phyloP scores from a whole-genome alignment of 306 rosid genomes.

The Malus asiatica region DNA sequence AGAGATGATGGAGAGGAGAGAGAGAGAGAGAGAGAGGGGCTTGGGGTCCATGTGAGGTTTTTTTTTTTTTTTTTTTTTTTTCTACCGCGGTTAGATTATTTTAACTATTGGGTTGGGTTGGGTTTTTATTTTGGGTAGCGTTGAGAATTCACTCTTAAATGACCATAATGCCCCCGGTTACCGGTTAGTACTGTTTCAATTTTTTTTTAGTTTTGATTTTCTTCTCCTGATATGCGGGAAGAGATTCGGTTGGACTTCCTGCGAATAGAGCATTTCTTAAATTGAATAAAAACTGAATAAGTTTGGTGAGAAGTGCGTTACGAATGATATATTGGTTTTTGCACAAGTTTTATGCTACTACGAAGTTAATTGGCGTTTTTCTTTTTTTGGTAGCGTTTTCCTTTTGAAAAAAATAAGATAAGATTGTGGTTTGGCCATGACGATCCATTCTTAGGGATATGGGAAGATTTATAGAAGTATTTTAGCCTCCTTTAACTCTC shows the following conservation, averaged over 20 bases:
- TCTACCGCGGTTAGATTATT: conserved; percentile 15
- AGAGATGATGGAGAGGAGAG: not conserved
- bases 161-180: not conserved
- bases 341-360: too few species aligned
- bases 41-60: not conserved
- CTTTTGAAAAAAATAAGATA: rapidly evolving
- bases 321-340: too few species aligned
- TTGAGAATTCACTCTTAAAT: not conserved
- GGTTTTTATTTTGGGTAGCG: not conserved
- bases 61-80: not conserved
- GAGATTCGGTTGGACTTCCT: not conserved
- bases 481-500: too few species aligned
- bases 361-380: not conserved
- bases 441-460: too few species aligned
- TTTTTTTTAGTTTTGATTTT: not conserved
- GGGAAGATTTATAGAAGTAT: too few species aligned
- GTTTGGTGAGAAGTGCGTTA: too few species aligned
- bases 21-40: not conserved
- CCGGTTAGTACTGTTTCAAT: not conserved
- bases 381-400: not conserved
- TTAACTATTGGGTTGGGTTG: not conserved
- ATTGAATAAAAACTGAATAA: too few species aligned
- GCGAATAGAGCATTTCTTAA: too few species aligned
- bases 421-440: too few species aligned
- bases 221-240: not conserved